Evolutionary conservation across 306 rosid genomes (phyloP), one percentile per base, ranked within the genome.

Genomic region (Spatholobus suberectus): DNA sequence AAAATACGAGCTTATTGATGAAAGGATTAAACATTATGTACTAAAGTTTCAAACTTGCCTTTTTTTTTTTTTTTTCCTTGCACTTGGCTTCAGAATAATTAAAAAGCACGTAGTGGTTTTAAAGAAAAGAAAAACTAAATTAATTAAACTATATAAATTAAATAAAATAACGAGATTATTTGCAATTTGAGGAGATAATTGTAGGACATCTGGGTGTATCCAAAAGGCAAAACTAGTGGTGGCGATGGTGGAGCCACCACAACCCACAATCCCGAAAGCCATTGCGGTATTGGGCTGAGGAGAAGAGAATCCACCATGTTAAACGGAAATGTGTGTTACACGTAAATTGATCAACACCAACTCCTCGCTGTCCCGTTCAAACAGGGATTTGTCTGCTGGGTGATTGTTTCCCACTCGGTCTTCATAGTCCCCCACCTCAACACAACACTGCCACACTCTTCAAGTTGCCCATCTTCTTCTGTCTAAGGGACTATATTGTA

Each of bases 341-440:
- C 68, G 76, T 37, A 78, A 71, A 67, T 63, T 57, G 20, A 66
- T 57, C 6, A 32, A 62, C 87, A 87, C 61, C 54, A 80, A 71
- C 74, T 70, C 80, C 83, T 71, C 77, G 69, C 83, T 54, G 86
- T 82, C 43, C 97, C 91, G 71, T 82, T 81, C 58, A 57, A 79
- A 76, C 82, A 82, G 93, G 90, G 85, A 83, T 81, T 83, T 89
- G 93, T 90, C 86, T 84, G 81, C 83, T 84, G 41, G 44, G 80
- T 86, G 81, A 79, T 86, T 87, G 82, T 79, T 69, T 58, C 73
- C 86, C 82, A 81, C 67, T 62, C 14, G 1, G 0, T 67, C 68
- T 72, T 81, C 63, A 27, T 12, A 20, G 74, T 71, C 20, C 27
- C 81, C 73, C 40, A n/a, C n/a, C n/a, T n/a, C n/a, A n/a, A n/a